Percentiles rank a stretch among this genome's conserved stretches.
Conservation (phyloP, 78 protist genomes). For the Polysphondylium violaceum region DNA sequence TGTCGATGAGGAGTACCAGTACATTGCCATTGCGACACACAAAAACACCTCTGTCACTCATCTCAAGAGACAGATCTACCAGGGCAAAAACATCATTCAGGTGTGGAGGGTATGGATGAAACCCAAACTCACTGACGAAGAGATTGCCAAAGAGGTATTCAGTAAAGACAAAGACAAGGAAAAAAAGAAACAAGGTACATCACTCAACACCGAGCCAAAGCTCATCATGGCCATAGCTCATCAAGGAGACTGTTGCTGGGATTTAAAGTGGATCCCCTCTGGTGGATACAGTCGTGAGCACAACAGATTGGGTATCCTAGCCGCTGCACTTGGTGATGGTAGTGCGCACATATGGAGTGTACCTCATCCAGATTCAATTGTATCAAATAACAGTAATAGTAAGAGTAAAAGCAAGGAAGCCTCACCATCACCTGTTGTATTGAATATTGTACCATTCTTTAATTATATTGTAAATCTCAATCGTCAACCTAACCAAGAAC, state of each 20-base stretch:
- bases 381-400: background rate
- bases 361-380: constrained; percentile 34
- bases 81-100: constrained; percentile 45
- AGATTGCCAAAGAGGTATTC: background rate
- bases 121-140: background rate
- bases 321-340: constrained; percentile 69
- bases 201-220: background rate
- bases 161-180: background rate
- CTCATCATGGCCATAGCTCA: constrained; percentile 17
- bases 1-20: background rate
- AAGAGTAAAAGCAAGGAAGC: background rate
- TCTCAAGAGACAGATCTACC: background rate
- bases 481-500: background rate
- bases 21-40: constrained; percentile 32
- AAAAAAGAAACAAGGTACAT: background rate
- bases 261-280: constrained; percentile 52
- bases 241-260: constrained; percentile 23
- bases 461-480: constrained; percentile 13
- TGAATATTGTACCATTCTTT: constrained; percentile 14
- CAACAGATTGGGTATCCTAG: constrained; percentile 38
- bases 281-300: background rate
- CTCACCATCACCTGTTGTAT: background rate
- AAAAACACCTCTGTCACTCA: background rate
- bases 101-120: background rate
- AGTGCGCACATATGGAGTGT: constrained; percentile 28